Conservation (phyloP, 768 basidiomycete genomes). For the Suillus lakei region DNA sequence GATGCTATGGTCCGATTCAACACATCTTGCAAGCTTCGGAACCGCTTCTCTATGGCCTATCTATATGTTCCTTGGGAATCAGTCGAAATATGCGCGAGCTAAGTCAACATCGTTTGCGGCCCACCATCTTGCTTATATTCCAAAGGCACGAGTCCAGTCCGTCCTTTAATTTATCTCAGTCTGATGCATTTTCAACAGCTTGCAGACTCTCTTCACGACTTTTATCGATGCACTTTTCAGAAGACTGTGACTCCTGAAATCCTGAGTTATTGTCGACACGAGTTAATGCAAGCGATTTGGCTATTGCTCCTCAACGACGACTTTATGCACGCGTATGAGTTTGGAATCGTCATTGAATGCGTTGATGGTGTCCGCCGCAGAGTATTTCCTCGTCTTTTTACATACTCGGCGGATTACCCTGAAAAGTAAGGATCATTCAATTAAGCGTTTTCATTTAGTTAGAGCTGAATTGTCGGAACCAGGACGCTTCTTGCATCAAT, state of each 20-base stretch:
- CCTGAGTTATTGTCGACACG: constrained; percentile 20
- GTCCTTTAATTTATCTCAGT: too few species aligned
- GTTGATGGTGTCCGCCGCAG: constrained; percentile 19
- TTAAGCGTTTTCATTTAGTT: too few species aligned
- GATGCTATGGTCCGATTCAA: constrained; percentile 32
- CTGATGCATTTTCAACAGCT: constrained; percentile 12
- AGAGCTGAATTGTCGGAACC: background rate
- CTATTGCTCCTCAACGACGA: constrained; percentile 25
- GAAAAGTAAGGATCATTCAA: constrained; percentile 37
- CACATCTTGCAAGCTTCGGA: constrained; percentile 26
- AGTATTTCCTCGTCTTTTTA: constrained; percentile 26
- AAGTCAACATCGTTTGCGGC: constrained; percentile 16
- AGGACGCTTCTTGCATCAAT: constrained; percentile 26
- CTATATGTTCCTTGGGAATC: constrained; percentile 15
- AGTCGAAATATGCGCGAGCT: constrained; percentile 7
- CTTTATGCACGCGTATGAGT: constrained; percentile 27
- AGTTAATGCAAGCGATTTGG: constrained; percentile 32
- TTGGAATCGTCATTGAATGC: constrained; percentile 25
- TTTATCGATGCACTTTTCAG: constrained; percentile 8
- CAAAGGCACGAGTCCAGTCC: constrained; percentile 7
- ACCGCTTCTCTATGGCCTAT: constrained; percentile 19
- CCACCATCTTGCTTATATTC: constrained; percentile 28
- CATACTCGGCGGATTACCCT: constrained; percentile 34
- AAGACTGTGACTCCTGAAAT: background rate
- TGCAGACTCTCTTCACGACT: constrained; percentile 17